These are phyloP conservation scores for Cordyceps pruinosa DNA, from an alignment of 2,329 filamentous ascomycete genomes.

Conservation along the genomic window DNA sequence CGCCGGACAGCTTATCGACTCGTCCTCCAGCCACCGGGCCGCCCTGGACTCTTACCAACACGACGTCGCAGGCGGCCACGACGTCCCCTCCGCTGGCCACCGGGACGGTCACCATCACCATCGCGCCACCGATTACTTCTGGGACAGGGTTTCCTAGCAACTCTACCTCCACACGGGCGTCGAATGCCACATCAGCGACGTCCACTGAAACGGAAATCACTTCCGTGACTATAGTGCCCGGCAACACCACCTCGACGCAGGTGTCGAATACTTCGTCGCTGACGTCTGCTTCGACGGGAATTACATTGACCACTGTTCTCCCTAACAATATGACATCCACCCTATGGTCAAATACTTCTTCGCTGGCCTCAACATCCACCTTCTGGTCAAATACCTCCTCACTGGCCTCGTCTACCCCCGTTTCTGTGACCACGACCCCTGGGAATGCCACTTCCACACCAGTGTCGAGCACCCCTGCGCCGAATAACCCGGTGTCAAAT, in stretches of 20 bases:
- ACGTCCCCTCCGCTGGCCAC: neutral
- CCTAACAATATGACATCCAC: neutral
- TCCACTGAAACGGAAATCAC: neutral
- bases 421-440: neutral
- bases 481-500: neutral
- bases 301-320: neutral
- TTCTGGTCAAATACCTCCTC: neutral
- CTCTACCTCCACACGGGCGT: neutral
- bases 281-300: neutral
- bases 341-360: neutral
- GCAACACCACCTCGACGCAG: neutral
- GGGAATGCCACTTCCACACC: neutral
- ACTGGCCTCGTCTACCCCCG: neutral
- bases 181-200: neutral
- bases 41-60: neutral
- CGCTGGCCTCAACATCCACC: neutral
- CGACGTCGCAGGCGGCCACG: neutral
- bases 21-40: neutral
- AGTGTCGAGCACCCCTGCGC: neutral
- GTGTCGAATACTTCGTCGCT: neutral
- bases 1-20: neutral
- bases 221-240: neutral
- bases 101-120: neutral
- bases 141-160: neutral
- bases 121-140: neutral